Evolutionary conservation across 768 basidiomycete species (phyloP), one percentile per base, ranked within the genome.

Genomic region (Brasilioporus rufonigricans): DNA sequence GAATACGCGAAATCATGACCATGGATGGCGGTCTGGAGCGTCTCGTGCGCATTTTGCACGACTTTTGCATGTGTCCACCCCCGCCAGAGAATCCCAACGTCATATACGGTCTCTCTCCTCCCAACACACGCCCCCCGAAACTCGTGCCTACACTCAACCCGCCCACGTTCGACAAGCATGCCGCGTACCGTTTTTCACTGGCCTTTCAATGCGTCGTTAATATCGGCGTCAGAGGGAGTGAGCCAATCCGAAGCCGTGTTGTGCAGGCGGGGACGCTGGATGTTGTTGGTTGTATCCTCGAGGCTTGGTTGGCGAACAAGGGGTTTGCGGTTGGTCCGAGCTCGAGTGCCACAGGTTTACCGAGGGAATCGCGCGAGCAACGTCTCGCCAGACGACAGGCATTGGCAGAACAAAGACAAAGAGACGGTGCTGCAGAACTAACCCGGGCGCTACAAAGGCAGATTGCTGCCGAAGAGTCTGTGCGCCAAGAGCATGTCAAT

Each of bases 191-290:
- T 10, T 96, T 97, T 67, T 87, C 88, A 0, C 83, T 98, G 54
- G 96, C 96, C 1, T 95, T 99, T 67, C 94, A 98, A 67, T 97
- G 93, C 65, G 86, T 98, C 43, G 94, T 95, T 58, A 98, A 99
- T 71, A 93, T 98, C 64, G 96, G 96, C 35, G 95, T 98, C 0
- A 77, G 96, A 29, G 96, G 96, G n/a, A 89, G 84, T 53, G 94
- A 98, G 71, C 84, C 85, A 19, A 95, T 98, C 64, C 77, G 96
- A 41, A 87, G 87, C 60, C 80, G 94, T 11, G 94, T 98, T 18
- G 96, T 98, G 5, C 92, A 97, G 71, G 93, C 94, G 0, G 94
- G 96, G 18, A 92, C 93, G 0, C 77, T 98, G 26, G 91, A 95
- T 60, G 91, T 97, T 5, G 94, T 97, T 1, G 93, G 93, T 6